Evolutionary conservation across 257 asterid species (phyloP), one percentile per base, ranked within the genome.

Genomic region (Solanum chiquidenum): DNA sequence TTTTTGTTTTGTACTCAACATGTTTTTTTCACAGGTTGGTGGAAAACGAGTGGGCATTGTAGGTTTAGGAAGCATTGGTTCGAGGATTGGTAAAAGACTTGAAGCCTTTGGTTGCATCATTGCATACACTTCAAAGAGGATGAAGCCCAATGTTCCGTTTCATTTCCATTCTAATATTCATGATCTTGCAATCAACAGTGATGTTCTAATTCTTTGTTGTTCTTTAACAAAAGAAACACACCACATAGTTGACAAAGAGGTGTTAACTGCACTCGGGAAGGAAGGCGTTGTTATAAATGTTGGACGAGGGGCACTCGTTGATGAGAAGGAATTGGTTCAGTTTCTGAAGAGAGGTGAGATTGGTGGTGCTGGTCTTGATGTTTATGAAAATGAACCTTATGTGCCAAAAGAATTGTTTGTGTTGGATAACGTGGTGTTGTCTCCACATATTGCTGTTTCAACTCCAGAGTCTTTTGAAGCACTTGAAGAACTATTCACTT

Each of bases 351-450:
- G 90, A 14, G 95, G 95, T 33, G 97, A 93, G 82, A 84, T 96
- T 25, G 93, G 94, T 3, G 98, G 98, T 37, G 98, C 95, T 23
- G 98, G 98, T 21, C 92, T 96, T 29, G 98, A 96, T 86, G 99
- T 94, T 62, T 96, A 91, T 52, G 98, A 93, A 89, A 33, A 92
- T 73, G 98, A 96, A 46, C 98, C 99, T 85, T 12, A 58, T 37
- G 98, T 96, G n/a, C 98, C 98, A 0, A 9, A 87, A 12, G 93
- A 92, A 90, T 62, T 94, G 18, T 77, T 88, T 23, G 69, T 23
- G 13, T 71, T 95, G 98, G 97, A 95, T 33, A 94, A 92, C 20
- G 96, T 92, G 29, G 98, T 95, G 68, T 13, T 95, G 90, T 93
- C 99, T 77, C 94, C 98, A 20, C 98, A 95, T 42, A 12, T 1